These are phyloP conservation scores for Ambrosiella cleistominuta DNA, from an alignment of 2,329 filamentous ascomycete genomes.

Conservation along the genomic window DNA sequence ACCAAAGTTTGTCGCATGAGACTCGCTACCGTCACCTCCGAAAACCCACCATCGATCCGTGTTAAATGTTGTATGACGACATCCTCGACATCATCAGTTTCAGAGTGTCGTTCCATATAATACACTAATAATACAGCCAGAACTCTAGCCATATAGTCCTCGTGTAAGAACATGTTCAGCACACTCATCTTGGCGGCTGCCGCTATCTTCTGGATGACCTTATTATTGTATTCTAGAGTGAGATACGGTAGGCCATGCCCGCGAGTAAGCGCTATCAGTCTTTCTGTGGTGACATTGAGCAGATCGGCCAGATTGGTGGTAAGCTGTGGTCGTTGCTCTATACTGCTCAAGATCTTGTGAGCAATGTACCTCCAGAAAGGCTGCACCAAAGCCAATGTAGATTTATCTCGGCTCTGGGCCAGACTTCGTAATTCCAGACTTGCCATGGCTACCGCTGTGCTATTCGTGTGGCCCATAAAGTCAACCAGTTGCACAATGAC, in stretches of 20 bases:
- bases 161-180: not conserved
- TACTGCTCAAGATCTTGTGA: slow-evolving; percentile 64
- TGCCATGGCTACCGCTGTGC: slow-evolving; percentile 60
- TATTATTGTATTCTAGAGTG: slow-evolving; percentile 57
- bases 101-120: slow-evolving; percentile 32
- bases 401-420: slow-evolving; percentile 44
- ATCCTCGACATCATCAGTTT: slow-evolving; percentile 36
- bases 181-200: slow-evolving; percentile 34
- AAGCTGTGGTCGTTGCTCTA: slow-evolving; percentile 65
- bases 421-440: slow-evolving; percentile 68
- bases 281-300: slow-evolving; percentile 54
- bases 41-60: slow-evolving; percentile 53
- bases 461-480: slow-evolving; percentile 70
- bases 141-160: slow-evolving; percentile 35
- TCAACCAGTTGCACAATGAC: slow-evolving; percentile 70
- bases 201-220: slow-evolving; percentile 67
- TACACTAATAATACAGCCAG: slow-evolving; percentile 43
- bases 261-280: slow-evolving; percentile 61
- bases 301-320: slow-evolving; percentile 66
- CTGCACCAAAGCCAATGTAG: slow-evolving; percentile 52
- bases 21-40: slow-evolving; percentile 44
- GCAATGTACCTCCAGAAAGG: slow-evolving; percentile 83
- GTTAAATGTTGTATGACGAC: slow-evolving; percentile 52
- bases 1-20: slow-evolving; percentile 62
- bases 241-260: slow-evolving; percentile 71